Conservation (phyloP, 495 filamentous ascomycete genomes). For the Talaromyces liani region DNA sequence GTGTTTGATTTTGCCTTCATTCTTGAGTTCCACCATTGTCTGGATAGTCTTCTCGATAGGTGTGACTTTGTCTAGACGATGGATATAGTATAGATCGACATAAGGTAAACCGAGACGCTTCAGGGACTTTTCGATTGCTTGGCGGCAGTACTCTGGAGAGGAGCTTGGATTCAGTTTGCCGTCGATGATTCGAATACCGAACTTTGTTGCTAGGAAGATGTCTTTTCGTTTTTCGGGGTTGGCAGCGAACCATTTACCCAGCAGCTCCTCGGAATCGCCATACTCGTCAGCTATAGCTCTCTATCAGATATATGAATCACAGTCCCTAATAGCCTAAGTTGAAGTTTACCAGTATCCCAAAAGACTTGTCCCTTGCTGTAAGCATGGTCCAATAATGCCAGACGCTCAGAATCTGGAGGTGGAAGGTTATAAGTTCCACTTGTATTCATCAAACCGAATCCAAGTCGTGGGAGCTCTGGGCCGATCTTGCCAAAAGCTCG, state of each 20-base stretch:
- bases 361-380: constrained; percentile 46
- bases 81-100: constrained; percentile 58
- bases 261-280: constrained; percentile 24
- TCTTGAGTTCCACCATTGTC: constrained; percentile 40
- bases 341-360: constrained; percentile 45
- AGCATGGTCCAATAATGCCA: constrained; percentile 38
- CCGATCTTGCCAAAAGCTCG: constrained; percentile 47
- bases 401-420: constrained; percentile 26
- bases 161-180: constrained; percentile 17
- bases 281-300: constrained; percentile 36
- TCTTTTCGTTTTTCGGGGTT: constrained; percentile 44
- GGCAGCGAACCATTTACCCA: constrained; percentile 50
- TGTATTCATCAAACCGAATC: constrained; percentile 50
- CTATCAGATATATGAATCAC: constrained; percentile 3
- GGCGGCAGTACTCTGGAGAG: constrained; percentile 44
- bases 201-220: constrained; percentile 55
- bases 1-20: constrained; percentile 47
- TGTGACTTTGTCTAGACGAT: constrained; percentile 26
- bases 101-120: constrained; percentile 39
- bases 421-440: constrained; percentile 38
- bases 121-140: constrained; percentile 44
- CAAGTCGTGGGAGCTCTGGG: constrained; percentile 45
- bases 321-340: not conserved
- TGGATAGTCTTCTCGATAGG: constrained; percentile 60
- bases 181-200: constrained; percentile 26